Evolutionary conservation across 495 filamentous ascomycete genomes (phyloP).

Genomic region (Tuber borchii): DNA sequence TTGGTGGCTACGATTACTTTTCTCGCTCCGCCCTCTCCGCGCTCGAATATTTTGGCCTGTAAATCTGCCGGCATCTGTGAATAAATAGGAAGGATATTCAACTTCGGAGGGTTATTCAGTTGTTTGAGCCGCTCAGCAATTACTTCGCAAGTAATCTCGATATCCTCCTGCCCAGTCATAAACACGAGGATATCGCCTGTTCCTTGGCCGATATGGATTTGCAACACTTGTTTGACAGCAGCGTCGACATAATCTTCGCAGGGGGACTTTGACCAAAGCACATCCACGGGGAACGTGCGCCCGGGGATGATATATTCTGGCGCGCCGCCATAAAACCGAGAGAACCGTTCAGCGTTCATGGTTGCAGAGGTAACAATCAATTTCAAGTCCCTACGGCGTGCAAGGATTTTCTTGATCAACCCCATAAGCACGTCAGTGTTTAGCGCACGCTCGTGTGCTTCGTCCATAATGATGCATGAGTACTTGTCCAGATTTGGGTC

Average conservation of each 20-base stretch:
- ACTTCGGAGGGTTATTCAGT: slow-evolving; percentile 88
- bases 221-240: slow-evolving; percentile 90
- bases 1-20: slow-evolving; percentile 99
- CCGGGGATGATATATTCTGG: slow-evolving; percentile 97
- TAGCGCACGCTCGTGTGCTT: slow-evolving; percentile 92
- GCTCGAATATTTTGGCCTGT: slow-evolving; percentile 95
- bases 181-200: slow-evolving; percentile 93
- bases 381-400: slow-evolving; percentile 83
- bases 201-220: slow-evolving; percentile 93
- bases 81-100: slow-evolving; percentile 96
- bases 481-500: slow-evolving; percentile 93
- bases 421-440: slow-evolving; percentile 98
- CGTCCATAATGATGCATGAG: slow-evolving; percentile 99
- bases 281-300: slow-evolving; percentile 92
- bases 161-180: slow-evolving; percentile 99
- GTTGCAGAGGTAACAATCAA: slow-evolving; percentile 97
- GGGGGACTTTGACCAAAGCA: slow-evolving; percentile 90
- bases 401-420: slow-evolving; percentile 91
- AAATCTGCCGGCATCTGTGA: slow-evolving; percentile 98
- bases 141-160: slow-evolving; percentile 91
- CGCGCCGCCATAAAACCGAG: slow-evolving; percentile 93
- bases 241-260: slow-evolving; percentile 97
- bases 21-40: slow-evolving; percentile 77
- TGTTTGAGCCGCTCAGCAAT: slow-evolving; percentile 81
- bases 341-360: slow-evolving; percentile 96